phyloP scores from a whole-genome alignment of 1,139 yeast species.

The Saccharomyces pastorianus region DNA sequence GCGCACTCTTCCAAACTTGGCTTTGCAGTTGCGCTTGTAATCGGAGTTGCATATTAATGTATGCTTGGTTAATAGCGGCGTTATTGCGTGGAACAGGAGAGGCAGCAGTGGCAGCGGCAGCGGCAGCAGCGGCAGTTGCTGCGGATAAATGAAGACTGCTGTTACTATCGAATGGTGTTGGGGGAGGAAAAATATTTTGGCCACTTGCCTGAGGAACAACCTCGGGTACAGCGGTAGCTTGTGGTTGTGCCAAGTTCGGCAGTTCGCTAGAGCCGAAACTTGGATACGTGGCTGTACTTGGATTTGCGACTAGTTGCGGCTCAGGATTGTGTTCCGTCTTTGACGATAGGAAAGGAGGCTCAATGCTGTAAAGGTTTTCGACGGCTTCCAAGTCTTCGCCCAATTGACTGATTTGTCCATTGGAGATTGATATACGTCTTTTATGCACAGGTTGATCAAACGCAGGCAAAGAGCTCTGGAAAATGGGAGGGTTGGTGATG shows the following conservation, averaged over 20 bases:
- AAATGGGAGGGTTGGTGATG: conserved; percentile 56
- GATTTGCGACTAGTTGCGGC: not conserved
- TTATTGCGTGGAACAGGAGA: not conserved
- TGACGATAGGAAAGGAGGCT: conserved; percentile 22
- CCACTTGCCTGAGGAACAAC: not conserved
- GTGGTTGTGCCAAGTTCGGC: not conserved
- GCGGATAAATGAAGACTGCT: not conserved
- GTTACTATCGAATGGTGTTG: not conserved
- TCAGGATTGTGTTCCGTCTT: not conserved
- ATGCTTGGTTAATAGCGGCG: not conserved
- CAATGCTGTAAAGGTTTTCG: conserved; percentile 27
- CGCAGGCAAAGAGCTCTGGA: conserved; percentile 47
- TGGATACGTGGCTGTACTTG: not conserved
- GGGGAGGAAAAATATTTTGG: not conserved
- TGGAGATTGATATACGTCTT: conserved; percentile 64
- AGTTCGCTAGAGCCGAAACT: not conserved
- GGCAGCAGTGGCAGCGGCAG: not conserved
- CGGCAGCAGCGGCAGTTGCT: not conserved
- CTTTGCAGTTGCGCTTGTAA: not conserved
- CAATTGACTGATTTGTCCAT: conserved; percentile 71
- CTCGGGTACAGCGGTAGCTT: not conserved
- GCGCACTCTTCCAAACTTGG: not conserved
- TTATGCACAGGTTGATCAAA: conserved; percentile 35
- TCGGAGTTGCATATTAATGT: not conserved
- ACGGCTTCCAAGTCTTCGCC: conserved; percentile 28